Evolutionary conservation across 1,284 basidiomycete species (phyloP).

Genomic region (Ustilago xerochloae): DNA sequence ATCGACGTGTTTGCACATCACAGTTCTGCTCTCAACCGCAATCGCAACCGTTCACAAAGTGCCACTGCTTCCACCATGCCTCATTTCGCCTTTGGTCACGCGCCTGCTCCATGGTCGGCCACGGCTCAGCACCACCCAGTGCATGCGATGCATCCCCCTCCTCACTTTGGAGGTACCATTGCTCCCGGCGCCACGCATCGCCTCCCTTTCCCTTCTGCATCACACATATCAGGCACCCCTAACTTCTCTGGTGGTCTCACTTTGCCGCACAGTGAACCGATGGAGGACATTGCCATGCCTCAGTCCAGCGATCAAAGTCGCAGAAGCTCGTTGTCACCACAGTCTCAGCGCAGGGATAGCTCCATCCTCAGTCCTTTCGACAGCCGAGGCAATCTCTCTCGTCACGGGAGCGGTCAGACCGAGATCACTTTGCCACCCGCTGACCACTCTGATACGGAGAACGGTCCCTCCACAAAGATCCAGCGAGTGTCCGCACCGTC

Average conservation of each 20-base stretch:
- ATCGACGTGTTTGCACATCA: slow-evolving; percentile 26
- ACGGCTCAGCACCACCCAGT: slow-evolving; percentile 17
- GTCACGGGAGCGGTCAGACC: slow-evolving; percentile 41
- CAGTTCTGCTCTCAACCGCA: slow-evolving; percentile 11
- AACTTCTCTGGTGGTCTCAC: slow-evolving; percentile 16
- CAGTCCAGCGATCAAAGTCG: slow-evolving; percentile 16
- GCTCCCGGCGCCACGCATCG: slow-evolving; percentile 30
- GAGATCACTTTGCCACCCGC: slow-evolving; percentile 35
- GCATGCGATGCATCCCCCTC: slow-evolving; percentile 8
- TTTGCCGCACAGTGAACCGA: slow-evolving; percentile 7
- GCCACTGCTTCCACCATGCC: slow-evolving; percentile 25
- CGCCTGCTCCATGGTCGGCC: slow-evolving; percentile 25
- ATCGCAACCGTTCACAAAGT: slow-evolving; percentile 42
- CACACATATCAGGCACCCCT: slow-evolving; percentile 11
- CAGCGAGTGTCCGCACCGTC: slow-evolving; percentile 3
- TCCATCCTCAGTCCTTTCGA: slow-evolving; percentile 17
- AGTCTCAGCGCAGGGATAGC: slow-evolving; percentile 18
- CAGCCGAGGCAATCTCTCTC: slow-evolving; percentile 16
- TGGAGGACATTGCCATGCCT: slow-evolving; percentile 24
- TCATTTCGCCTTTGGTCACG: slow-evolving; percentile 11
- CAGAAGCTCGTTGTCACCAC: slow-evolving; percentile 20
- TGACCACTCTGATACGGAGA: slow-evolving; percentile 26
- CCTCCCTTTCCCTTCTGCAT: slow-evolving; percentile 6
- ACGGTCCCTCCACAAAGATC: slow-evolving; percentile 11
- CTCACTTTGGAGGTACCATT: slow-evolving; percentile 21